Base-by-base conservation (phyloP, 2,329 filamentous ascomycete genomes). In the Colletotrichum sojae region DNA sequence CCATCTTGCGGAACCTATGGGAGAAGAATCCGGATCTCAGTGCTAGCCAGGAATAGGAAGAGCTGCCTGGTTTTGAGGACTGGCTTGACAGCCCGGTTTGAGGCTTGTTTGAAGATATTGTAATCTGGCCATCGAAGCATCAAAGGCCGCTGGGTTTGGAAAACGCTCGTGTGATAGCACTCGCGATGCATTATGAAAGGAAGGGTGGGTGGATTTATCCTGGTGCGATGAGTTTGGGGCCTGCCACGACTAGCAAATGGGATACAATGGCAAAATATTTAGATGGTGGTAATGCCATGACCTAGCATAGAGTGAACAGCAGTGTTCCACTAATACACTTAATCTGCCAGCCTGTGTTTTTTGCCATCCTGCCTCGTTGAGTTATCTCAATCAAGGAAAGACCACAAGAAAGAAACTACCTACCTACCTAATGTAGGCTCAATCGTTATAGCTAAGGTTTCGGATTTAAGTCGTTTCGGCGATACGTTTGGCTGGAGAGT, bases 21-120 rank as follows among this genome's bases (percentile, higher is more conserved):
- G 88, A 91, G 53, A 90, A 88, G 81, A 86, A 83, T 56, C 80
- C 84, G 76, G 87, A 90, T 73, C 78, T 90, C 67, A 86, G 86
- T 73, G 84, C 85, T 31, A 90, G 88, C 73, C 83, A 85, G 78
- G 82, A 84, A 46, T 84, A 80, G 77, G 58, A 55, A 31, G 51
- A 51, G 25, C 40, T 25, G 54, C 31, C 53, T 65, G 62, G 39
- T 54, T 18, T 18, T 36, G n/a, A 31, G 54, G 65, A 46, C 31
- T 46, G 15, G 45, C 45, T n/a, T 16, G 16, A n/a, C 45, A 46
- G 45, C 16, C 15, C 45, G 16, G 8, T 46, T 46, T 18, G 45
- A 16, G 45, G 45, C 31, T 36, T 10, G 6, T 36, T 36, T 36
- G 31, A 10, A 9, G 31, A 36, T 36, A 1, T 36, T 10, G 31